Percentiles rank a stretch among this genome's conserved stretches.
These are phyloP conservation scores for Fusarium subglutinans DNA, from an alignment of 2,329 filamentous ascomycete species.

Conservation along the genomic window DNA sequence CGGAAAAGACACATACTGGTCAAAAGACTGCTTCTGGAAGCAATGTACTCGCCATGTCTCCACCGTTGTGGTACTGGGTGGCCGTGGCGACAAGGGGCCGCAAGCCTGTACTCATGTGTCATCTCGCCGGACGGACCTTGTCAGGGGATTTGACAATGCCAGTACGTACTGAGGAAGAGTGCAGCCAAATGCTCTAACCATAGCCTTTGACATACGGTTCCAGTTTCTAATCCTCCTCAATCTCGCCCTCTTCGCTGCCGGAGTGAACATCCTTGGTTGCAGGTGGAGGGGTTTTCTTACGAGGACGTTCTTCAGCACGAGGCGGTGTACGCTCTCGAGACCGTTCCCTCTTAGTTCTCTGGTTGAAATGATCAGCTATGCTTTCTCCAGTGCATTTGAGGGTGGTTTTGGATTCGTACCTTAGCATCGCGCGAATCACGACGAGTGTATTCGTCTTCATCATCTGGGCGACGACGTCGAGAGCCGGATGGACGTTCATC, in stretches of 20 bases:
- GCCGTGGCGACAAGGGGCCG: constrained; percentile 31
- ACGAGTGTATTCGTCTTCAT: constrained; percentile 75
- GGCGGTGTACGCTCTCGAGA: constrained; percentile 69
- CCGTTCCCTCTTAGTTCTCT: constrained; percentile 68
- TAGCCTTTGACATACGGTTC: constrained; percentile 1
- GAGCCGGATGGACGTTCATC: constrained; percentile 73
- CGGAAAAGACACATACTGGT: constrained; percentile 38
- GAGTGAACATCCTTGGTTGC: constrained; percentile 63
- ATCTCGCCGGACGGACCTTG: constrained; percentile 41
- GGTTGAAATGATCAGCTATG: constrained; percentile 43
- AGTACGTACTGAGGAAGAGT: constrained; percentile 41
- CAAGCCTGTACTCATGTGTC: constrained; percentile 44
- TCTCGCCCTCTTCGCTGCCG: constrained; percentile 97
- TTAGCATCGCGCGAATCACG: constrained; percentile 75
- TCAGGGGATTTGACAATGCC: constrained; percentile 39
- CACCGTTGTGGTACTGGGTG: constrained; percentile 28
- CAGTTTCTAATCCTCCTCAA: constrained; percentile 76
- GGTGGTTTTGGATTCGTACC: constrained; percentile 52
- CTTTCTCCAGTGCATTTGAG: background rate
- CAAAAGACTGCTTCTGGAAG: constrained; percentile 24
- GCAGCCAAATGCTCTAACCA: constrained; percentile 14
- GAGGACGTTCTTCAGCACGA: constrained; percentile 61
- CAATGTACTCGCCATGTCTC: constrained; percentile 31
- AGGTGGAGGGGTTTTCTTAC: constrained; percentile 64
- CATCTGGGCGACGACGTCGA: constrained; percentile 80